These are phyloP conservation scores for Mimosa bimucronata DNA, from an alignment of 306 rosid species.

Conservation along the genomic window DNA sequence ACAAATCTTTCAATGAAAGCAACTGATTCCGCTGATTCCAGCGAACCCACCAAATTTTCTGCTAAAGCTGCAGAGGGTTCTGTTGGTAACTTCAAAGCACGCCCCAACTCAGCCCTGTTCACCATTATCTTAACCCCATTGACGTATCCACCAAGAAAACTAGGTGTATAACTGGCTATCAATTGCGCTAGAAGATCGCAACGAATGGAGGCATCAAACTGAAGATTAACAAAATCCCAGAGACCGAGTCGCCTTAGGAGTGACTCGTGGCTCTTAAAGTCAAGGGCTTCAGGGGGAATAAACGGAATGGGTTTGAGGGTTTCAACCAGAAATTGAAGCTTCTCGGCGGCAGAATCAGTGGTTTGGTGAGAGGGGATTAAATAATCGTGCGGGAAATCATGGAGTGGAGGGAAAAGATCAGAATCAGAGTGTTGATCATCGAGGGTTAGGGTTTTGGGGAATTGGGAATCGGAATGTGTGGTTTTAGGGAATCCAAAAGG, in stretches of 20 bases:
- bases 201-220: conserved; percentile 59
- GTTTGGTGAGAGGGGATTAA: conserved; percentile 35
- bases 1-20: conserved; percentile 64
- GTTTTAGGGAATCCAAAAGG: background rate
- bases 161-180: conserved; percentile 51
- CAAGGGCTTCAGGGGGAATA: conserved; percentile 53
- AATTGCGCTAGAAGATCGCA: conserved; percentile 68
- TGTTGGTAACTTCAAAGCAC: conserved; percentile 70
- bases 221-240: conserved; percentile 80
- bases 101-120: conserved; percentile 68
- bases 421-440: background rate
- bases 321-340: conserved; percentile 50
- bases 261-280: conserved; percentile 58
- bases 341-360: conserved; percentile 35
- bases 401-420: background rate
- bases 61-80: conserved; percentile 34
- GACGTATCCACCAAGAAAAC: conserved; percentile 52
- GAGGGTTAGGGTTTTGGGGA: conserved; percentile 33
- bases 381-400: background rate
- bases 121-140: conserved; percentile 47
- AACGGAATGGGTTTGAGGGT: conserved; percentile 79
- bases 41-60: conserved; percentile 33
- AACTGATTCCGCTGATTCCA: conserved; percentile 43
- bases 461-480: conserved; percentile 1
- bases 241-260: conserved; percentile 71